phyloP scores from a whole-genome alignment of 352 stramenopile genomes.

The Phytophthora cactorum region DNA sequence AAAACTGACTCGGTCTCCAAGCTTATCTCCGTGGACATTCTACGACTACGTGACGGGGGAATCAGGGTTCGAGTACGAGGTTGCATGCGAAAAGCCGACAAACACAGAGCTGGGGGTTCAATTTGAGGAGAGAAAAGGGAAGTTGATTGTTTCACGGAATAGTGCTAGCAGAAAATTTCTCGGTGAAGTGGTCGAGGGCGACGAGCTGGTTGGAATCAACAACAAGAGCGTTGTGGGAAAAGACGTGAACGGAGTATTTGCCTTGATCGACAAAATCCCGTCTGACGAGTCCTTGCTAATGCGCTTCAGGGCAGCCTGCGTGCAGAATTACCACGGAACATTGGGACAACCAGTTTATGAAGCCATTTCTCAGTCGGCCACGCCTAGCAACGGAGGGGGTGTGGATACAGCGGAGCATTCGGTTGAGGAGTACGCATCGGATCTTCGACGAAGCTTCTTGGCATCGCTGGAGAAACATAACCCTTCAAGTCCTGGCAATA shows the following conservation, averaged over 20 bases:
- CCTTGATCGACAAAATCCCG: conserved; percentile 41
- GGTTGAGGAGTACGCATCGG: conserved; percentile 37
- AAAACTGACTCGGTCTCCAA: conserved; percentile 47
- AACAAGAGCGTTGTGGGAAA: conserved; percentile 54
- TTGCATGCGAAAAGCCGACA: conserved; percentile 50
- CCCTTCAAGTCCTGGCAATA: conserved; percentile 20
- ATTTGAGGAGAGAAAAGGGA: conserved; percentile 46
- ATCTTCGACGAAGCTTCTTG: conserved; percentile 46
- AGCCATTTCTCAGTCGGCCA: conserved; percentile 15
- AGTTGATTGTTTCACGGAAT: conserved; percentile 46
- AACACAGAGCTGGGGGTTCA: conserved; percentile 47
- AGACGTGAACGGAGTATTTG: conserved; percentile 36
- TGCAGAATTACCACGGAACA: conserved; percentile 20
- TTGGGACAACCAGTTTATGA: conserved; percentile 13
- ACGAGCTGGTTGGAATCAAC: conserved; percentile 76
- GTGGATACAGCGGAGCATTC: conserved; percentile 21
- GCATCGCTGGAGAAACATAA: conserved; percentile 43
- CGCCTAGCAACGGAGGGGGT: conserved; percentile 11
- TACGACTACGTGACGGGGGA: conserved; percentile 74
- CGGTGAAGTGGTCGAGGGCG: conserved; percentile 42
- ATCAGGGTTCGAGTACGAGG: conserved; percentile 74
- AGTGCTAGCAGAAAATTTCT: conserved; percentile 31
- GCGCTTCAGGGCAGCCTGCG: conserved; percentile 53
- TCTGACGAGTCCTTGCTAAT: conserved; percentile 44
- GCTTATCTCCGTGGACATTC: conserved; percentile 74